phyloP scores from a whole-genome alignment of 176 grass and related monocot species.

The Lolium rigidum region DNA sequence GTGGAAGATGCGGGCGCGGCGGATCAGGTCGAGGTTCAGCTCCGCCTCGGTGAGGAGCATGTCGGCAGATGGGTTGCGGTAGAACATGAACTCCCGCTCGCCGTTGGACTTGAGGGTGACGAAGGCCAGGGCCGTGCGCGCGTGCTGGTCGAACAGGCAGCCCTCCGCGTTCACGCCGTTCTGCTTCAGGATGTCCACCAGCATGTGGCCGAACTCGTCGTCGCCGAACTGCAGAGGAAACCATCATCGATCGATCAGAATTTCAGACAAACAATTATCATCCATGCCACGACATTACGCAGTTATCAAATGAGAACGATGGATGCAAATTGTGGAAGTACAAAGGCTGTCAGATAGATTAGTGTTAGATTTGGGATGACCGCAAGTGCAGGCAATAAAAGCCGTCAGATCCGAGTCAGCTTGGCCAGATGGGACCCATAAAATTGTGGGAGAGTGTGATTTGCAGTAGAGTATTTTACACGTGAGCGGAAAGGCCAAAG shows the following conservation, averaged over 20 bases:
- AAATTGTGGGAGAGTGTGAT: too few relatives aligned
- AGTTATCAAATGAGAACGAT: not conserved
- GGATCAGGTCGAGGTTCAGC: constrained; percentile 80
- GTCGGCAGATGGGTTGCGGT: constrained; percentile 86
- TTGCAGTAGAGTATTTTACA: not conserved
- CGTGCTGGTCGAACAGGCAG: constrained; percentile 70
- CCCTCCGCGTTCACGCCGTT: constrained; percentile 75
- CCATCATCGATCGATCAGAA: not conserved
- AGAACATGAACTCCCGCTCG: constrained; percentile 99
- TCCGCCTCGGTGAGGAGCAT: constrained; percentile 78
- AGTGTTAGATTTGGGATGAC: not conserved
- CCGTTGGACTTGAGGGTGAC: constrained; percentile 76
- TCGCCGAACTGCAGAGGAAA: constrained; percentile 64
- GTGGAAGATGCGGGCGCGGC: constrained; percentile 78
- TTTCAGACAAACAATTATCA: not conserved
- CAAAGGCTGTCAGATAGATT: not conserved
- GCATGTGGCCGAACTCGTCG: constrained; percentile 93
- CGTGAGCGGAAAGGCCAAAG: constrained; percentile 11
- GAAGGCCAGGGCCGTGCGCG: constrained; percentile 85
- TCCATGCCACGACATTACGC: not conserved
- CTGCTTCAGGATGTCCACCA: constrained; percentile 81
- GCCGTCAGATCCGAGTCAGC: constrained; percentile 52
- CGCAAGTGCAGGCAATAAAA: not conserved
- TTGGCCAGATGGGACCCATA: constrained; percentile 4
- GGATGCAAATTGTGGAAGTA: not conserved